Percentiles rank a stretch among this genome's conserved stretches.
These are phyloP conservation scores for Pseudogymnoascus pannorum DNA, from an alignment of 2,329 filamentous ascomycete species.

Conservation along the genomic window DNA sequence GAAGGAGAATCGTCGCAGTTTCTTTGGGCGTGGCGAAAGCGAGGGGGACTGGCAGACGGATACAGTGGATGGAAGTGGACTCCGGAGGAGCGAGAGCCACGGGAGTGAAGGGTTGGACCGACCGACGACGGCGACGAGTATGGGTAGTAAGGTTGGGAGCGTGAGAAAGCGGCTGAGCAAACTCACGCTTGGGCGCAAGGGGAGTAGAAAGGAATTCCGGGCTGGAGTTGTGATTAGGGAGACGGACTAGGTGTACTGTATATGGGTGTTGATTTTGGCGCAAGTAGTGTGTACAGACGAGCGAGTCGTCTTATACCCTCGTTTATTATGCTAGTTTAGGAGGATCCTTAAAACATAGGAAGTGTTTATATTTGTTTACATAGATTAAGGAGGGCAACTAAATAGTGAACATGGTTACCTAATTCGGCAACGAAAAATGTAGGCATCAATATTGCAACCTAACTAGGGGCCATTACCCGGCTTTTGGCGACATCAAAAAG, in stretches of 20 bases:
- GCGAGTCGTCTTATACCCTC: not conserved
- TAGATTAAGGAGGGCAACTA: not conserved
- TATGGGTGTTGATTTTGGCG: not conserved
- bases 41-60: slow-evolving; percentile 9
- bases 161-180: slow-evolving; percentile 28
- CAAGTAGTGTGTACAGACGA: not conserved
- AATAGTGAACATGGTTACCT: no score
- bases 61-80: slow-evolving; percentile 7
- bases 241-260: slow-evolving; percentile 1
- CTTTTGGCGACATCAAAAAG: no score
- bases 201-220: slow-evolving; percentile 27
- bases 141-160: slow-evolving; percentile 25
- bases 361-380: not conserved
- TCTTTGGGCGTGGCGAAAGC: slow-evolving; percentile 15
- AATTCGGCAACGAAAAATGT: no score
- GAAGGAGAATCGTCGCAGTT: slow-evolving; percentile 19
- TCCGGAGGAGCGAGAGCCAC: not conserved
- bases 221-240: slow-evolving; percentile 24
- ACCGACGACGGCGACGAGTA: slow-evolving; percentile 17
- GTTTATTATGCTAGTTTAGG: not conserved
- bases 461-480: no score
- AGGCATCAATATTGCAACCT: no score
- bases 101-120: slow-evolving; percentile 10
- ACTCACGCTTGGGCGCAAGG: slow-evolving; percentile 30
- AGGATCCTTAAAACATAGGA: not conserved